These are phyloP conservation scores for Lignosus rhinocerotis DNA, from an alignment of 1,284 basidiomycete species.

Conservation along the genomic window DNA sequence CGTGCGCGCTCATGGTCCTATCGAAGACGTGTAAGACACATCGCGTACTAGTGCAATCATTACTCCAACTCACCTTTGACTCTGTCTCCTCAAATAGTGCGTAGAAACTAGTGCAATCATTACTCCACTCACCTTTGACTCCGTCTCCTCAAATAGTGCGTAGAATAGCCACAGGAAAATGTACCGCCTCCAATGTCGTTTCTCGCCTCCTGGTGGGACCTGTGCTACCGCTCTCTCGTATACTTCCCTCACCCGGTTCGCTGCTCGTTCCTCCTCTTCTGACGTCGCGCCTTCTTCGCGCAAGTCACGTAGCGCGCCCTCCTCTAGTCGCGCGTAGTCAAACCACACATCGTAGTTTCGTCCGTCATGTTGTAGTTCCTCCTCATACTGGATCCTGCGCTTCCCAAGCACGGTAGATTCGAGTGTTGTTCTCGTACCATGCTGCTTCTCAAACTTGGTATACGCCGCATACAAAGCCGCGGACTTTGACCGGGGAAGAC, in stretches of 20 bases:
- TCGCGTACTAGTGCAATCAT: background rate
- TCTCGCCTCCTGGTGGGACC: constrained; percentile 87
- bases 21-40: background rate
- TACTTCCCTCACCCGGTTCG: constrained; percentile 80
- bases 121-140: constrained; percentile 68
- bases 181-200: constrained; percentile 93
- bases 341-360: constrained; percentile 99
- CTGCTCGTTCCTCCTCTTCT: constrained; percentile 63
- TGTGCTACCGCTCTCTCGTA: constrained; percentile 98
- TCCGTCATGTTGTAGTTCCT: constrained; percentile 85
- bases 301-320: constrained; percentile 79
- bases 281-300: constrained; percentile 73
- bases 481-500: constrained; percentile 90
- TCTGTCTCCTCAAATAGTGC: constrained; percentile 98
- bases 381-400: constrained; percentile 96
- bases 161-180: constrained; percentile 98
- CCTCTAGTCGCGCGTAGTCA: constrained; percentile 92
- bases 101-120: too few species aligned
- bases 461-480: constrained; percentile 85
- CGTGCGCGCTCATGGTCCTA: constrained; percentile 84
- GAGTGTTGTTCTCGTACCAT: constrained; percentile 85
- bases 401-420: constrained; percentile 96
- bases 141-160: constrained; percentile 96
- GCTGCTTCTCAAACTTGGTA: constrained; percentile 98
- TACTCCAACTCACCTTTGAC: constrained; percentile 49